These are phyloP conservation scores for Rhododendron molle DNA, from an alignment of 148 eudicot species.

Conservation along the genomic window DNA sequence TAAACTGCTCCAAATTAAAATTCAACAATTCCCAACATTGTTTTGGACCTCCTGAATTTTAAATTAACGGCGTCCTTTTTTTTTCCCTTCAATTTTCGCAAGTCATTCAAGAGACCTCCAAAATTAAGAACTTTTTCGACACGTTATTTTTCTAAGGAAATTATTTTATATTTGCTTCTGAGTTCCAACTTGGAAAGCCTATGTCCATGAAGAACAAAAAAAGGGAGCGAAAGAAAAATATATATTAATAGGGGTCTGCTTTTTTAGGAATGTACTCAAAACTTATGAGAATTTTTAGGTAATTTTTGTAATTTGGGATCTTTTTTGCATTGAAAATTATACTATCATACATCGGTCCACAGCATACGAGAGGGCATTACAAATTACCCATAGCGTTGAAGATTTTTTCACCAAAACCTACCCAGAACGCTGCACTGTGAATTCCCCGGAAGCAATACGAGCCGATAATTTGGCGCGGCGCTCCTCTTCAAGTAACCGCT, in stretches of 20 bases:
- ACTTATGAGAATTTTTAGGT: no score
- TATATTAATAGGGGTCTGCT: background rate
- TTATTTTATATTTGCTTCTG: no score
- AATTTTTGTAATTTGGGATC: no score
- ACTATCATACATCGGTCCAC: no score
- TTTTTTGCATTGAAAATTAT: no score
- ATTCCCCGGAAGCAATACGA: conserved; percentile 87
- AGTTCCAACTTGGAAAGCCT: background rate
- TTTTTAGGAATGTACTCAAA: background rate
- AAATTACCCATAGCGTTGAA: no score
- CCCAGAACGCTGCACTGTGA: conserved; percentile 76
- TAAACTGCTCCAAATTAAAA: background rate
- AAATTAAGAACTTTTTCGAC: background rate
- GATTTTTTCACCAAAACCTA: conserved; percentile 10
- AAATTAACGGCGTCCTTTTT: background rate
- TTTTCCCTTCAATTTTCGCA: background rate
- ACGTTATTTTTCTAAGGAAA: background rate
- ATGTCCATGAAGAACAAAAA: background rate
- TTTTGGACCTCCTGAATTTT: background rate
- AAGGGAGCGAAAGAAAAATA: background rate
- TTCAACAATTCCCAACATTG: no score
- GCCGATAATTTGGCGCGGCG: conserved; percentile 69
- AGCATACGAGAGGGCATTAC: no score
- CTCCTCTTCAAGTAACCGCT: conserved; percentile 51
- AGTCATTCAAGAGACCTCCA: background rate